phyloP scores from a whole-genome alignment of 805 yeast genomes.

The Candida ficus region DNA sequence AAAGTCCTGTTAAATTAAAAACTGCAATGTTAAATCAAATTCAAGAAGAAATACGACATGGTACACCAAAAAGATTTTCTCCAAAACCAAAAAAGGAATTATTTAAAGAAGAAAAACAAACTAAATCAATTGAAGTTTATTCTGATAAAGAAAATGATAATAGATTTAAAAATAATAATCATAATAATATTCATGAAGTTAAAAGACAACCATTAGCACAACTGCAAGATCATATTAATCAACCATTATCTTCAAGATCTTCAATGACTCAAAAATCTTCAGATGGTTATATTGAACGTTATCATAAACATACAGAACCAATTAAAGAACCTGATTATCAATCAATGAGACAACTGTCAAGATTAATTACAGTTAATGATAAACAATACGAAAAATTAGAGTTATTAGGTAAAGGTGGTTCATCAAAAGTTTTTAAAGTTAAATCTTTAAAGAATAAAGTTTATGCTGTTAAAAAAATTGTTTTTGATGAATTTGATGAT shows the following conservation, averaged over 20 bases:
- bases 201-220: slow-evolving; percentile 19
- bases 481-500: slow-evolving; percentile 77
- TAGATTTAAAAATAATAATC: too few relatives aligned
- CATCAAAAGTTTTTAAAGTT: slow-evolving; percentile 85
- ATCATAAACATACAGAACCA: slow-evolving; percentile 19
- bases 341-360: slow-evolving; percentile 13
- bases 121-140: slow-evolving; percentile 6
- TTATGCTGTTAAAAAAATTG: slow-evolving; percentile 78
- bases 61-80: slow-evolving; percentile 9
- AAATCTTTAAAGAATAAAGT: slow-evolving; percentile 49
- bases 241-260: slow-evolving; percentile 7
- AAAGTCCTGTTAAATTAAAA: slow-evolving; percentile 23
- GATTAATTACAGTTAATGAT: slow-evolving; percentile 44
- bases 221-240: slow-evolving; percentile 11
- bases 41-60: slow-evolving; percentile 24
- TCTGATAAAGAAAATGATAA: slow-evolving; percentile 15
- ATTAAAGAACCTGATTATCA: slow-evolving; percentile 22
- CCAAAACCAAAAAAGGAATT: slow-evolving; percentile 15
- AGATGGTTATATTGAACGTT: slow-evolving; percentile 13
- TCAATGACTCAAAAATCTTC: background rate
- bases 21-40: slow-evolving; percentile 18
- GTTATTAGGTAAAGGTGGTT: slow-evolving; percentile 83
- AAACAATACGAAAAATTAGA: slow-evolving; percentile 69
- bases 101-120: slow-evolving; percentile 6
- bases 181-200: background rate